Evolutionary conservation across 2,329 filamentous ascomycete genomes (phyloP).

Genomic region (Fusarium aywerte): DNA sequence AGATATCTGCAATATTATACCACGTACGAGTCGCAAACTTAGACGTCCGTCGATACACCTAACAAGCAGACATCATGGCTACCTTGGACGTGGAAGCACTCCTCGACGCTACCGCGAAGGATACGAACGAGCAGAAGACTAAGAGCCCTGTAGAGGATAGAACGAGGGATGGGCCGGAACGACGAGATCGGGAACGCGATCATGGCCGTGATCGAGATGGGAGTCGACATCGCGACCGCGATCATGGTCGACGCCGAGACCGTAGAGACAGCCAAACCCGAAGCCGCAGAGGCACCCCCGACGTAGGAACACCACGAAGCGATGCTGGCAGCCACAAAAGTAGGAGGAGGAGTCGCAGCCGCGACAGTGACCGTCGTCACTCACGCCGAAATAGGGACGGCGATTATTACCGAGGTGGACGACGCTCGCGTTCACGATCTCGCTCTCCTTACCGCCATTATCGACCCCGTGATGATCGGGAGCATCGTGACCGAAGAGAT

Average conservation of each 20-base stretch:
- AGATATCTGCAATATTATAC: neutral
- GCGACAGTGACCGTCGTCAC: slow-evolving; percentile 78
- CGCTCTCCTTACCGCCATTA: slow-evolving; percentile 74
- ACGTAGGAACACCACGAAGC: slow-evolving; percentile 75
- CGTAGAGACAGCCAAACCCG: slow-evolving; percentile 66
- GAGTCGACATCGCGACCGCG: slow-evolving; percentile 66
- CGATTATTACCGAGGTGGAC: slow-evolving; percentile 70
- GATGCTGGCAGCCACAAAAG: slow-evolving; percentile 84
- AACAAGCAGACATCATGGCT: slow-evolving; percentile 55
- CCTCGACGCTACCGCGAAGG: slow-evolving; percentile 83
- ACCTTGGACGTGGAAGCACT: slow-evolving; percentile 85
- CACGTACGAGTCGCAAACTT: slow-evolving; percentile 12
- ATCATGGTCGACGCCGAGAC: slow-evolving; percentile 58
- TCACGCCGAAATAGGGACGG: slow-evolving; percentile 79
- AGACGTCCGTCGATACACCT: slow-evolving; percentile 20
- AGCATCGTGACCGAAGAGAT: slow-evolving; percentile 62
- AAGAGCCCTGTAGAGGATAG: slow-evolving; percentile 63
- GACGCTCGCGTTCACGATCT: slow-evolving; percentile 74
- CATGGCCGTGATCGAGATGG: slow-evolving; percentile 66
- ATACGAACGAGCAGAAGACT: slow-evolving; percentile 61
- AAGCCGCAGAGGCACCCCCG: slow-evolving; percentile 61
- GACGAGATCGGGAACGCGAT: slow-evolving; percentile 68
- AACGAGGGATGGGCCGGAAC: slow-evolving; percentile 57
- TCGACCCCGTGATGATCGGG: slow-evolving; percentile 65
- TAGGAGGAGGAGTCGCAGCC: slow-evolving; percentile 82